Evolutionary conservation across 257 asterid species (phyloP).

Genomic region (Nicotiana noctiflora): DNA sequence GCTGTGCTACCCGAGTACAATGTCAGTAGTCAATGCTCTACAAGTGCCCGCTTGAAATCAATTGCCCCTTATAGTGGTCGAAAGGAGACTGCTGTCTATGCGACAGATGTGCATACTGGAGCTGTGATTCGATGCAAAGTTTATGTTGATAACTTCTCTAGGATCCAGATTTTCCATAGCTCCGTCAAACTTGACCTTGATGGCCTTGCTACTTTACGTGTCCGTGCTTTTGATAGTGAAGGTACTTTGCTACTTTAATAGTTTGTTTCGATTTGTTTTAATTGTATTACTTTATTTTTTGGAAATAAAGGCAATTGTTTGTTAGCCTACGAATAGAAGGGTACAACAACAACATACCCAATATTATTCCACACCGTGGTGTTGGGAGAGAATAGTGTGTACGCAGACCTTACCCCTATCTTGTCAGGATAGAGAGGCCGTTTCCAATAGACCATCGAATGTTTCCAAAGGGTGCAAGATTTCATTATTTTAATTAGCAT

Average conservation of each 20-base stretch:
- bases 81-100: conserved; percentile 95
- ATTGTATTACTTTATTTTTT: background rate
- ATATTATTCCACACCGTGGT: no score
- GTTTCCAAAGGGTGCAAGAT: background rate
- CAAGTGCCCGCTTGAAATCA: conserved; percentile 80
- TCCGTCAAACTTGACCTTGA: conserved; percentile 90
- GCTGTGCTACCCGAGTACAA: conserved; percentile 74
- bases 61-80: conserved; percentile 79
- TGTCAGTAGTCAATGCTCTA: conserved; percentile 68
- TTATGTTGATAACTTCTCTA: conserved; percentile 61
- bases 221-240: conserved; percentile 79
- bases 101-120: conserved; percentile 73
- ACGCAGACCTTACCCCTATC: no score
- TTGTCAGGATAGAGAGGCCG: no score
- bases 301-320: background rate
- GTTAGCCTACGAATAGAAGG: background rate
- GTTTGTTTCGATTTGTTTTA: background rate
- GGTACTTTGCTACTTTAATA: conserved; percentile 33
- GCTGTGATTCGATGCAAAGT: conserved; percentile 90
- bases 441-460: no score
- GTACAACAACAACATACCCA: background rate
- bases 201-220: conserved; percentile 81
- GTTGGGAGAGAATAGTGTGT: no score
- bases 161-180: conserved; percentile 83
- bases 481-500: background rate